Base-by-base conservation (phyloP, 139 green algal species). In the Coelastrella sp. region DNA sequence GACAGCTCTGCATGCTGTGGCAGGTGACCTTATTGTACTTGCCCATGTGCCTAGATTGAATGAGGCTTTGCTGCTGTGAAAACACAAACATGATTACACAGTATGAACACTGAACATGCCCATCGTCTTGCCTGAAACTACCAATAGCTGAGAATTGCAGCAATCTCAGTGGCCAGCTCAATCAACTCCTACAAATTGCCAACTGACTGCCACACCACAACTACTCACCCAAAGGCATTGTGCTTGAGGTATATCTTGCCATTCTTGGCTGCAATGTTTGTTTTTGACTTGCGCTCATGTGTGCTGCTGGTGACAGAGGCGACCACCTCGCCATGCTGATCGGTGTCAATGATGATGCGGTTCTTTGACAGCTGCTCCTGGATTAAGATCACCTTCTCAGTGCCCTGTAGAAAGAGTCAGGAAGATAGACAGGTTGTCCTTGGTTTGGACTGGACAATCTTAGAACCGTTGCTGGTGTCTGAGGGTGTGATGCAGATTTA, bases 281-380 rank as follows among this genome's bases (percentile, higher is more conserved):
- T 99, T 94, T 99, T 99, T 83, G 95, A 98, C 93, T 99, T 99
- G 90, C 98, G 96, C 95, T 99, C 98, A 84, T 98, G 95, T 25
- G 98, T 99, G 90, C 94, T 97, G 88, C 92, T 97, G 66, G 97
- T 99, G 9, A 99, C 97, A 12, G 91, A 94, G 57, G 96, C 95
- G n/a, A 94, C 92, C 6, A 98, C 86, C 87, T 94, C 90, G 11
- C 89, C 90, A 49, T 93, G 90, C 61, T 80, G 94, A 92, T 98
- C 96, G 14, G 94, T 93, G 92, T 99, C 98, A 82, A 99, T 97
- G 93, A 99, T 99, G 92, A 99, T 99, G 74, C 98, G 94, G 93
- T 99, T 99, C 94, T 99, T 99, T 87, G 93, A 97, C 85, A 99
- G 95, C 95, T 99, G 98, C 95, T 99, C 98, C 92, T 99, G 98